phyloP scores from a whole-genome alignment of 352 stramenopile species.

The Aphanomyces cochlioides region DNA sequence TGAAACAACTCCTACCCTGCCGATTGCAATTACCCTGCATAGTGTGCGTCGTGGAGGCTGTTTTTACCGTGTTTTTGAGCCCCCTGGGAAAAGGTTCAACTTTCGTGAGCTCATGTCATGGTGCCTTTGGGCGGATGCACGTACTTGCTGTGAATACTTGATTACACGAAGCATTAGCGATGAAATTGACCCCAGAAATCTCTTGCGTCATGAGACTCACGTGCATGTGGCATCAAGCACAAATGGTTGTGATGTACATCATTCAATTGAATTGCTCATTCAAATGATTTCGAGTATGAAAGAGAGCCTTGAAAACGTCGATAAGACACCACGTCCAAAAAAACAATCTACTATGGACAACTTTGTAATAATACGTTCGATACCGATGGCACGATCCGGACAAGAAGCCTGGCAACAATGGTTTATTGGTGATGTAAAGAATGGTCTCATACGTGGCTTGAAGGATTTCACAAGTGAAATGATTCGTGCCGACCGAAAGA shows the following conservation, averaged over 20 bases:
- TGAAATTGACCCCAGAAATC: slow-evolving; percentile 16
- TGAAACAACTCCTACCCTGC: not conserved
- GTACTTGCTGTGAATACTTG: not conserved
- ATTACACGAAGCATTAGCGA: slow-evolving; percentile 7
- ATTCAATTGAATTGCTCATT: not conserved
- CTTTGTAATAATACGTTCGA: slow-evolving; percentile 6
- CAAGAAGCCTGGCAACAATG: slow-evolving; percentile 20
- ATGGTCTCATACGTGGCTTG: not conserved
- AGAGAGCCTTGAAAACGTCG: not conserved
- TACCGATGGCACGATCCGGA: slow-evolving; percentile 2
- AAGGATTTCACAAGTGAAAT: slow-evolving; percentile 21
- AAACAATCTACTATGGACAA: slow-evolving; percentile 1
- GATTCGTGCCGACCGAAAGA: slow-evolving; percentile 12
- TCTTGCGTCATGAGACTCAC: not conserved
- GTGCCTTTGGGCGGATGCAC: slow-evolving; percentile 21
- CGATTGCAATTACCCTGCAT: slow-evolving; percentile 10
- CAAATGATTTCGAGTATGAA: not conserved
- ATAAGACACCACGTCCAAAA: not conserved
- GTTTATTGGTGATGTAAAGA: slow-evolving; percentile 9
- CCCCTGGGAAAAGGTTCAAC: not conserved
- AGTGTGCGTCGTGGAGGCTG: not conserved
- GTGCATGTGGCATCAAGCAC: not conserved
- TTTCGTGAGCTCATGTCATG: slow-evolving; percentile 20
- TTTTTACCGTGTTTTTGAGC: slow-evolving; percentile 10
- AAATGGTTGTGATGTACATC: not conserved